Conservation (phyloP, 2,329 filamentous ascomycete species). For the Colletotrichum trifolii region DNA sequence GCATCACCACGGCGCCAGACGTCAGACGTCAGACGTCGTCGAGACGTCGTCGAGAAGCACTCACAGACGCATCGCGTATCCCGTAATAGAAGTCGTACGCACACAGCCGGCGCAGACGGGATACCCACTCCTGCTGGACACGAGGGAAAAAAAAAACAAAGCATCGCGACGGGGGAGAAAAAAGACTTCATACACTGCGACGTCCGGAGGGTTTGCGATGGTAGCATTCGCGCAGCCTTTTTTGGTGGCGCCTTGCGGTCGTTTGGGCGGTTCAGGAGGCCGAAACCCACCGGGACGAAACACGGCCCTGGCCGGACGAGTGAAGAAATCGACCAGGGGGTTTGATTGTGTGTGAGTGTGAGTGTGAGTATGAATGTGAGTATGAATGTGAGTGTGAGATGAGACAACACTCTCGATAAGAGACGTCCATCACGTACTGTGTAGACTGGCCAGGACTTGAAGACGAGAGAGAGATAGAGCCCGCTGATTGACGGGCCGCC, state of each 20-base stretch:
- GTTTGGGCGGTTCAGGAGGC: conserved; percentile 18
- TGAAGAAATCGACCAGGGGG: conserved; percentile 13
- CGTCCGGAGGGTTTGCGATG: too few relatives aligned
- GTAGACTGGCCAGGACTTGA: too few relatives aligned
- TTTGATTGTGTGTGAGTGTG: background rate
- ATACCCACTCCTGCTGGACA: conserved; percentile 27
- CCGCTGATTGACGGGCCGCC: conserved; percentile 21
- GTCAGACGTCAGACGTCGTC: too few relatives aligned
- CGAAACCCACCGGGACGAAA: conserved; percentile 30
- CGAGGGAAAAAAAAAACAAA: conserved; percentile 8
- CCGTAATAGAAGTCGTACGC: conserved; percentile 1
- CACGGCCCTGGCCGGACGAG: conserved; percentile 30
- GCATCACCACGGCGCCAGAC: too few relatives aligned
- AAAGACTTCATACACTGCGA: too few relatives aligned
- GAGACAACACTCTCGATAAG: too few relatives aligned
- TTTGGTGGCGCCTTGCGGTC: too few relatives aligned
- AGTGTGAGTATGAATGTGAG: too few relatives aligned
- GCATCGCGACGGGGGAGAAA: too few relatives aligned
- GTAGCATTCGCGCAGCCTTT: too few relatives aligned
- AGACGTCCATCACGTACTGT: too few relatives aligned
- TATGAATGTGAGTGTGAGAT: too few relatives aligned
- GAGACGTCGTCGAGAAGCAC: background rate
- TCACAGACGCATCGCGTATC: conserved; percentile 3
- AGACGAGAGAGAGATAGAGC: background rate
- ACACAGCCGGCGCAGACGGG: background rate